Evolutionary conservation across 106 monocot species (phyloP), one percentile per base, ranked within the genome.

Genomic region (Narthecium ossifragum): DNA sequence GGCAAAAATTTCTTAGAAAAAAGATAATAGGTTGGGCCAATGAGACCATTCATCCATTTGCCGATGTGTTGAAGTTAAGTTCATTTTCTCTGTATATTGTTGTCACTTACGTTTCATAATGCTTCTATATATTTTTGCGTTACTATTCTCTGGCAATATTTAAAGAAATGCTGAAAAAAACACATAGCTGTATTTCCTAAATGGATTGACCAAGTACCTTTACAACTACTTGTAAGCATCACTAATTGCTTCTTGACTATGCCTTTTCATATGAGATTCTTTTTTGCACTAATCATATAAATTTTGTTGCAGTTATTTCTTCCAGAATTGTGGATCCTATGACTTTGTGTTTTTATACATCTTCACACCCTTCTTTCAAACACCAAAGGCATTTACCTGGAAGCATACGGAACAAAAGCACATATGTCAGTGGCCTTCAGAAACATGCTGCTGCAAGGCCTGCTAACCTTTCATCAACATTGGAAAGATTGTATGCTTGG

Each of bases 401-500:
- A 51, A 52, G 54, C 37, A 36, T 43, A 61, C 20, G 28, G 10
- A 2, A 22, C 21, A 4, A 20, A 36, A 30, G 20, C 15, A 57
- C 36, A 36, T 34, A 15, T 21, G 32, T 21, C 18, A 18, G 51
- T 24, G 32, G 3, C 51, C 54, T 57, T 62, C 33, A 46, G 49
- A 53, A 6, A 74, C 62, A 52, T 17, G 37, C 10, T 41, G 59
- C 40, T 48, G 59, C 62, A 69, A 69, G 60, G 58, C 51, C 67
- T 69, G 67, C 57, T 45, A 60, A 30, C 57, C 81, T 88, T 10
- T 93, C 85, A 30, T 52, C 77, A 40, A 88, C 77, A 38, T 54
- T 88, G 72, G 88, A 88, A 24, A 88, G 76, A 57, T 74, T 93
- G 50, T 76, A 68, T 55, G 62, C 69, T 21, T 92, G 92, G 92